phyloP scores from a whole-genome alignment of 306 rosid species.

The Herpetospermum pedunculosum region DNA sequence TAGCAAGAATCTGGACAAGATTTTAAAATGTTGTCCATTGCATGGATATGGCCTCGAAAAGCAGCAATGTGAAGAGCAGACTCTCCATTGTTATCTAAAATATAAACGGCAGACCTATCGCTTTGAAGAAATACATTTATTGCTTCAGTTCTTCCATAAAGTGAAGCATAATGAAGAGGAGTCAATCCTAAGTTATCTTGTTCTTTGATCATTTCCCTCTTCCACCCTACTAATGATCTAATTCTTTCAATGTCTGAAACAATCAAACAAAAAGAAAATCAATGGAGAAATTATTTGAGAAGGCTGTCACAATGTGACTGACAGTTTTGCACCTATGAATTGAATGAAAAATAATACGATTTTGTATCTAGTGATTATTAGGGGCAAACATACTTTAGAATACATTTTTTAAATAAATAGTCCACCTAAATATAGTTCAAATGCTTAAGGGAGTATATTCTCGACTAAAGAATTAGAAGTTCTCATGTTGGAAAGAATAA shows the following conservation, averaged over 20 bases:
- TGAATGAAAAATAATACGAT: no score
- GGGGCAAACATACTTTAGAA: no score
- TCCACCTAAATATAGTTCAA: no score
- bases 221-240: not conserved
- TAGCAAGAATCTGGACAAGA: not conserved
- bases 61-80: slow-evolving; percentile 7
- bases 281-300: no score
- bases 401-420: no score
- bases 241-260: not conserved
- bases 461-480: no score
- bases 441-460: no score
- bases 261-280: not conserved
- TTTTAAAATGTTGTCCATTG: not conserved
- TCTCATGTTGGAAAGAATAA: no score
- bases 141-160: not conserved
- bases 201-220: not conserved
- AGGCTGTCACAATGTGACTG: no score
- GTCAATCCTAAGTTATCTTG: not conserved
- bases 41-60: not conserved
- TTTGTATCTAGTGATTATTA: no score
- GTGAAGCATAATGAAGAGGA: slow-evolving; percentile 2
- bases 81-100: not conserved
- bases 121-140: not conserved
- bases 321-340: no score
- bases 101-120: not conserved